Base-by-base conservation (phyloP, 768 basidiomycete species). In the Pholiota conissans region DNA sequence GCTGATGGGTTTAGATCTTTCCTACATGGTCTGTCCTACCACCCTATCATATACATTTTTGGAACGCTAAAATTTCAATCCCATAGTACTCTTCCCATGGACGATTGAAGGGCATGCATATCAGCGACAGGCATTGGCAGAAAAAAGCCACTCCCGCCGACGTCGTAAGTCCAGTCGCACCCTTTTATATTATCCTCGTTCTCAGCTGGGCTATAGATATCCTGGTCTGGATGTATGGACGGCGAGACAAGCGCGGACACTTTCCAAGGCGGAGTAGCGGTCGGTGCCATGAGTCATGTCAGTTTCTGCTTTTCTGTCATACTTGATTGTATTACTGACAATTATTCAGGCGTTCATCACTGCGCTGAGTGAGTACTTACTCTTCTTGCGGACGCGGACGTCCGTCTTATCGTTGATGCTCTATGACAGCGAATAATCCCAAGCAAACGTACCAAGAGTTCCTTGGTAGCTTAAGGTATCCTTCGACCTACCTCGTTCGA, bases 271-370 rank as follows among this genome's bases (percentile, higher is more conserved):
- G 87, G 86, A 20, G 74, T 82, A 3, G 86, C 89, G 0, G 85
- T 88, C 6, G 90, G 90, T 2, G 90, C 90, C 3, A 91, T 91
- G 86, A 90, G 88, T 69, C 79, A 87, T 71, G 89, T 90, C 66
- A 49, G 87, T 73, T 6, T n/a, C 42, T 56, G 20, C 16, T 20
- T 28, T 55, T 52, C n/a, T 16, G 32, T 14, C 16, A 29, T 32
- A 32, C 6, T 11, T 46, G 53, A 20, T 27, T 48, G 34, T 52
- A 46, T 2, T 0, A 18, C 54, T 20, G 60, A 29, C 52, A 7
- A 32, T 28, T 34, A n/a, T 34, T 7, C 63, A 91, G 87, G 89
- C 87, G 0, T 87, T 90, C 63, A 77, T 87, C 47, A 73, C 69
- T 3, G 71, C 83, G 0, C 62, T 90, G 53, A 76, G 79, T 80